Evolutionary conservation across 1,139 yeast genomes (phyloP).

Genomic region (Yarrowia galli): DNA sequence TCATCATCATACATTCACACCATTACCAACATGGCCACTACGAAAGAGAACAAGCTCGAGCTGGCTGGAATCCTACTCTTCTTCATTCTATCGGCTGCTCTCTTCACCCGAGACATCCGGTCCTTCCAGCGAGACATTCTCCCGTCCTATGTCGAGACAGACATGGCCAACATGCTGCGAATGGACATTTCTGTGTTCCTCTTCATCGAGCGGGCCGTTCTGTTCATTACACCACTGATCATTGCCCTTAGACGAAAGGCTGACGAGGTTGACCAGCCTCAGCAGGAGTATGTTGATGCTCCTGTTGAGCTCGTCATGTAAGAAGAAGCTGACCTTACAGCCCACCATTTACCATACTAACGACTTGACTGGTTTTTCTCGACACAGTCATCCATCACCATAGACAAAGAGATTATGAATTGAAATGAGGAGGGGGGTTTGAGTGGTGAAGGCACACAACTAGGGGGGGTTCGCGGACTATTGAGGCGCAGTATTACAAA

Average conservation of each 20-base stretch:
- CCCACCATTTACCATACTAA: background rate
- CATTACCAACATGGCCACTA: background rate
- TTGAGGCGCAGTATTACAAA: background rate
- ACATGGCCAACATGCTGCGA: constrained; percentile 1
- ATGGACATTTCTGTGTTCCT: constrained; percentile 18
- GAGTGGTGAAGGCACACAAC: too few species aligned
- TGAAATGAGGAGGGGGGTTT: background rate
- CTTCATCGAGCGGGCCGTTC: constrained; percentile 11
- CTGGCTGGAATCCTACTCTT: constrained; percentile 24
- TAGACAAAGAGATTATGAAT: constrained; percentile 6
- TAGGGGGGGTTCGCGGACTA: too few species aligned
- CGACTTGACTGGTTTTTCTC: constrained; percentile 8
- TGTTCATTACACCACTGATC: constrained; percentile 4
- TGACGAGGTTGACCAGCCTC: background rate
- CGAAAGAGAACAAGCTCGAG: constrained; percentile 25
- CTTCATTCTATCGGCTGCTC: constrained; percentile 29
- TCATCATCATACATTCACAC: background rate
- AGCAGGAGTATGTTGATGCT: constrained; percentile 5
- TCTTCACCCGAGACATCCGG: constrained; percentile 20
- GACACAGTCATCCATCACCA: background rate
- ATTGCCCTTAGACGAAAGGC: constrained; percentile 11
- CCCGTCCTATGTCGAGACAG: constrained; percentile 16
- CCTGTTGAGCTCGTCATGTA: constrained; percentile 16
- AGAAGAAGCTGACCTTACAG: background rate
- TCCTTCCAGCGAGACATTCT: constrained; percentile 21